Base-by-base conservation (phyloP, 208 protist species). In the Leishmania amazonensis region DNA sequence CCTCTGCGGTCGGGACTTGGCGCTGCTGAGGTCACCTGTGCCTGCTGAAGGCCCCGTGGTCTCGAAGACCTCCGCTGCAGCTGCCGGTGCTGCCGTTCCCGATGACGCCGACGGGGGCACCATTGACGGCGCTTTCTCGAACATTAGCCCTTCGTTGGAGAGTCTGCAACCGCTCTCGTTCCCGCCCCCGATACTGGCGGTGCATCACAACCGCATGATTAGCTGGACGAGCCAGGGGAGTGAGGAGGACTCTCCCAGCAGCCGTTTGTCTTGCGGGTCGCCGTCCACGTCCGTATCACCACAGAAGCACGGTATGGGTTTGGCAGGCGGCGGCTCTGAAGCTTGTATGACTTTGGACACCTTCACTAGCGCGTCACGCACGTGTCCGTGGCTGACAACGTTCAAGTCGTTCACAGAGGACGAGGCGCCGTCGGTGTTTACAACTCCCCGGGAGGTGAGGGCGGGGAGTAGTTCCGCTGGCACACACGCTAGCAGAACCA, bases 321-420 rank as follows among this genome's bases (percentile, higher is more conserved):
- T 35, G 8, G 6, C 28, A n/a, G 15, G 47, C 21, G 74, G 78
- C 3, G 38, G 60, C 31, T 47, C 76, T 49, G 60, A 8, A 6
- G 28, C 53, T 13, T 79, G 73, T 38, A 24, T 53, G 47, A 40
- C 62, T 53, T 31, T 58, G 28, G 47, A 38, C 42, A 47, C 68
- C 24, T 21, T 72, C 0, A 47, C 64, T n/a, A 81, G 76, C 58
- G 75, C 62, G 0, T 42, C 76, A 5, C 82, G 74, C 62, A 60
- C 77, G 60, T 73, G 74, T 4, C 82, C 82, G 28, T 68, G 73
- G 31, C 73, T 85, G 51, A 76, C 78, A 11, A 80, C 82, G 51
- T 85, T 85, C 78, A 54, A 54, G 31, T 65, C 82, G n/a, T 67
- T 81, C 45, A 31, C 77, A 35, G 82, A 85, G 19, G 82, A 85